A percentile compares a stretch with the other conserved stretches of the same genome.
Conservation (phyloP, 148 eudicot genomes). For the Rheum nobile region DNA sequence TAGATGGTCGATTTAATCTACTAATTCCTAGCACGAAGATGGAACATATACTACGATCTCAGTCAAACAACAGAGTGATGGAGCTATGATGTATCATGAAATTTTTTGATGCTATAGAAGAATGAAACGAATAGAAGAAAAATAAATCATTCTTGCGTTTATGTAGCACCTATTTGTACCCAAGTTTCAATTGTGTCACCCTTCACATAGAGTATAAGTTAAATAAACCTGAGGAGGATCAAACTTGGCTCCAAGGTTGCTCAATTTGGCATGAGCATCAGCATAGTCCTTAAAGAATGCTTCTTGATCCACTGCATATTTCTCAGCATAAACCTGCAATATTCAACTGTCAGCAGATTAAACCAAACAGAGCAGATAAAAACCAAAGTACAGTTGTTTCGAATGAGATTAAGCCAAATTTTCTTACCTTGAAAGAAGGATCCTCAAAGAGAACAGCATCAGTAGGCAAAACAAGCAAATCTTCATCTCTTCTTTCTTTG, state of each 20-base stretch:
- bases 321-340: slow-evolving; percentile 83
- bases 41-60: background rate
- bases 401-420: background rate
- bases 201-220: background rate
- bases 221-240: slow-evolving; percentile 79
- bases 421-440: slow-evolving; percentile 82
- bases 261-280: slow-evolving; percentile 94
- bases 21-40: background rate
- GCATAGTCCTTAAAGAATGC: slow-evolving; percentile 91
- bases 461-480: slow-evolving; percentile 92
- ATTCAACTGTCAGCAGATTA: background rate
- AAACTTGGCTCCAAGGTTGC: slow-evolving; percentile 94
- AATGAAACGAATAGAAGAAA: background rate
- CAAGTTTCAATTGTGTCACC: background rate
- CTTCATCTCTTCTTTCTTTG: slow-evolving; percentile 74
- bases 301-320: slow-evolving; percentile 74
- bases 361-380: background rate
- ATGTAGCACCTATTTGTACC: background rate
- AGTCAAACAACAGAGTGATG: background rate
- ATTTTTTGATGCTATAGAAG: background rate
- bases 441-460: slow-evolving; percentile 94
- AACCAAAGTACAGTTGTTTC: background rate
- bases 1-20: background rate
- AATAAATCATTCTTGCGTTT: background rate
- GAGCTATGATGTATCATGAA: background rate